A percentile compares a stretch with the other conserved stretches of the same genome.
Evolutionary conservation across 441 rosid genomes (phyloP).

Genomic region (Arabidopsis hybrid): DNA sequence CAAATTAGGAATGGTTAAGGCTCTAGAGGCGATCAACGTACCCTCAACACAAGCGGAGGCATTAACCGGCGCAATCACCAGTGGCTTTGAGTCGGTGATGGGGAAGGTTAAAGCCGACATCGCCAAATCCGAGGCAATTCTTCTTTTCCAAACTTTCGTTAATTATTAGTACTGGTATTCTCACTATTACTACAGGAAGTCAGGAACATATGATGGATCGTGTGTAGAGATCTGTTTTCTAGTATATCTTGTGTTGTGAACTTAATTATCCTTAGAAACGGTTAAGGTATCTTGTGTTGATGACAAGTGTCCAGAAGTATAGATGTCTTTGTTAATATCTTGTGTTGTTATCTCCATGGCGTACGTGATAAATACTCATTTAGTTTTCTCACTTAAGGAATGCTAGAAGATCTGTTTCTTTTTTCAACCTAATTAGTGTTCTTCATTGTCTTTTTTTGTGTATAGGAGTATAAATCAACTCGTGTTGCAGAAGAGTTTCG

Average conservation of each 20-base stretch:
- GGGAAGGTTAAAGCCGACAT: background rate
- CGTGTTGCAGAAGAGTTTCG: background rate
- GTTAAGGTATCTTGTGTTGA: background rate
- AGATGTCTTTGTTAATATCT: background rate
- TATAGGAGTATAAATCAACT: background rate
- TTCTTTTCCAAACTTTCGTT: background rate
- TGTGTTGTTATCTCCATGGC: too few species aligned
- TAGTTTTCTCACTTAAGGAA: background rate
- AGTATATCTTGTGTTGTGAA: background rate
- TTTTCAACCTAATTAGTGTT: background rate
- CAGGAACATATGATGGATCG: background rate
- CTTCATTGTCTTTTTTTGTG: background rate
- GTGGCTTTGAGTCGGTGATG: conserved; percentile 4
- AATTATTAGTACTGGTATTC: background rate
- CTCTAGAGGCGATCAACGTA: background rate
- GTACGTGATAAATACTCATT: too few species aligned
- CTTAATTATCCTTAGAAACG: background rate
- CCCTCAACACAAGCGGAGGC: background rate
- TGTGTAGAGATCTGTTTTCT: background rate
- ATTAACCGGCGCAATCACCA: background rate
- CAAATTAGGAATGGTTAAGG: background rate
- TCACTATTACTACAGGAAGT: background rate
- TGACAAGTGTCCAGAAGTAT: background rate
- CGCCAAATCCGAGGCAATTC: background rate
- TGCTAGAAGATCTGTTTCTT: background rate